Evolutionary conservation across 2,329 filamentous ascomycete species (phyloP).

Genomic region (Lecanoromycetidae sp.): DNA sequence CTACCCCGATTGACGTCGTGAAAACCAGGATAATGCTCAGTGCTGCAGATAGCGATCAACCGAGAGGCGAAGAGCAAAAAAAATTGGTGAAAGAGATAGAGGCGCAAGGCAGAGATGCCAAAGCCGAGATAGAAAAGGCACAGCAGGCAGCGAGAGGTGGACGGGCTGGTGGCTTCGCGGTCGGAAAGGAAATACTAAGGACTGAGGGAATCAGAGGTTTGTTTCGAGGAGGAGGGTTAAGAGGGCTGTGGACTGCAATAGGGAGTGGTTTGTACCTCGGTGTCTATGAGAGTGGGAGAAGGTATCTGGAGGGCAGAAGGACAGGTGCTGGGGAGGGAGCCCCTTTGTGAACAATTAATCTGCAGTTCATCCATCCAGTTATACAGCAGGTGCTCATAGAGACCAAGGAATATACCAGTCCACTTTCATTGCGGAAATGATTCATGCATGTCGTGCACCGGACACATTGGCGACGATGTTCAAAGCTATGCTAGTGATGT

Average conservation of each 20-base stretch:
- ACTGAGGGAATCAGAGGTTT: conserved; percentile 61
- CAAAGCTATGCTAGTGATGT: no score
- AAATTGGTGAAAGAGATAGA: conserved; percentile 17
- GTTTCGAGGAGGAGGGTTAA: conserved; percentile 62
- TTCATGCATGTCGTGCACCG: no score
- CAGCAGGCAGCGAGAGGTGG: conserved; percentile 19
- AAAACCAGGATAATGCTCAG: conserved; percentile 83
- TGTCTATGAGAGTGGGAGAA: conserved; percentile 69
- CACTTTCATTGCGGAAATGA: no score
- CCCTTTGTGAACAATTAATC: not conserved
- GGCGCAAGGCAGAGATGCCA: conserved; percentile 16
- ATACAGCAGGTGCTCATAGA: not conserved
- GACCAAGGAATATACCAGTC: not conserved
- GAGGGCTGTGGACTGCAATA: conserved; percentile 68
- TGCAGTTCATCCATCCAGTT: not conserved
- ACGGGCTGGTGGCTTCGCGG: conserved; percentile 40
- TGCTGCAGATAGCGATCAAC: conserved; percentile 31
- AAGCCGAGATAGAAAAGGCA: conserved; percentile 18
- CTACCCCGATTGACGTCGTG: conserved; percentile 78
- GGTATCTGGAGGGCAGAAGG: conserved; percentile 39
- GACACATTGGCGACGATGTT: no score
- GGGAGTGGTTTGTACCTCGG: conserved; percentile 77
- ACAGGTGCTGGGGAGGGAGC: conserved; percentile 4
- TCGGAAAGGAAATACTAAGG: conserved; percentile 52
- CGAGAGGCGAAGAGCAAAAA: conserved; percentile 11